Conservation (phyloP, 352 stramenopile species). For the Aphanomyces stellatus region DNA sequence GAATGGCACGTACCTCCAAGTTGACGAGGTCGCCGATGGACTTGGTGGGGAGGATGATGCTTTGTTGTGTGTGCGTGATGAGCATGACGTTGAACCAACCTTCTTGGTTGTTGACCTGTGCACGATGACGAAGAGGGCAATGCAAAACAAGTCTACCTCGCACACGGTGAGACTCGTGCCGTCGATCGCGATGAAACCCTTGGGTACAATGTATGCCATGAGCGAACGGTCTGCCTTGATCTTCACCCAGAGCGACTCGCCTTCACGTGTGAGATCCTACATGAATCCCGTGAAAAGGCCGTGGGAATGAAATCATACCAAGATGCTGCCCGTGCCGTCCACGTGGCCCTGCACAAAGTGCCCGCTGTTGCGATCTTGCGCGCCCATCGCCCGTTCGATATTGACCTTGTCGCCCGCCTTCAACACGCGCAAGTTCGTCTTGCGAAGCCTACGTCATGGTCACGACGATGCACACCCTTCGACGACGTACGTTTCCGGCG, state of each 20-base stretch:
- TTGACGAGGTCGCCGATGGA: slow-evolving; percentile 82
- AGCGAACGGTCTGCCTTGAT: slow-evolving; percentile 74
- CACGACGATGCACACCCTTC: background rate
- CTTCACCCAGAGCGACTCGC: slow-evolving; percentile 96
- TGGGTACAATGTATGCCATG: slow-evolving; percentile 86
- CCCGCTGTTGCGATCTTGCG: slow-evolving; percentile 91
- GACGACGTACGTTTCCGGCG: slow-evolving; percentile 85
- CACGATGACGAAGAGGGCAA: background rate
- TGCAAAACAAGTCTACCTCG: slow-evolving; percentile 52
- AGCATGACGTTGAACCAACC: slow-evolving; percentile 99
- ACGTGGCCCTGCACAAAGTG: slow-evolving; percentile 99
- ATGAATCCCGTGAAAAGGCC: background rate
- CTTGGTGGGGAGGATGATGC: slow-evolving; percentile 94
- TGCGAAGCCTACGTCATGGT: slow-evolving; percentile 46
- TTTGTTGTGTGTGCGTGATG: slow-evolving; percentile 96
- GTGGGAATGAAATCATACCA: slow-evolving; percentile 29
- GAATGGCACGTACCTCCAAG: slow-evolving; percentile 50
- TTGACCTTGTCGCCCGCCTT: slow-evolving; percentile 90
- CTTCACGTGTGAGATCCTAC: slow-evolving; percentile 66
- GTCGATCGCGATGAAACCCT: slow-evolving; percentile 97
- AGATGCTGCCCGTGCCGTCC: slow-evolving; percentile 90
- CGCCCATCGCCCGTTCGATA: slow-evolving; percentile 84
- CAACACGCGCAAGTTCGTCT: slow-evolving; percentile 84
- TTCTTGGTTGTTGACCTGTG: slow-evolving; percentile 41
- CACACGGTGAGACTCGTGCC: slow-evolving; percentile 97